Evolutionary conservation across 768 basidiomycete species (phyloP).

Genomic region (Mycena olivaceomarginata): DNA sequence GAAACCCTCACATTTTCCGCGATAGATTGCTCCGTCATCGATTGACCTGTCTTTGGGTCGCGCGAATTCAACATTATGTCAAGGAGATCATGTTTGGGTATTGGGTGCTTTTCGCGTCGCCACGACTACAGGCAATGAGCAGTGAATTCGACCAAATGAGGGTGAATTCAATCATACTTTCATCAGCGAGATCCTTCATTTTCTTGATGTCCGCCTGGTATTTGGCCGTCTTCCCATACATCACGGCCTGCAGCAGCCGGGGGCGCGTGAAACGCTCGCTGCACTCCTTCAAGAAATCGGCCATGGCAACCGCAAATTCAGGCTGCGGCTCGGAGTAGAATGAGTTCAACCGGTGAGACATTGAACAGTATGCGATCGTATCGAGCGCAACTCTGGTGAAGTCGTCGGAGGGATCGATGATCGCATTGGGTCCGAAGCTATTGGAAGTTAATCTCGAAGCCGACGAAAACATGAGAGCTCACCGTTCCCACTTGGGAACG

Average conservation of each 20-base stretch:
- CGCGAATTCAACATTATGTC: slow-evolving; percentile 65
- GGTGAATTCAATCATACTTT: slow-evolving; percentile 53
- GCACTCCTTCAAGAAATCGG: slow-evolving; percentile 61
- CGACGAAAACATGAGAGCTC: slow-evolving; percentile 27
- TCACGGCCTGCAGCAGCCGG: slow-evolving; percentile 56
- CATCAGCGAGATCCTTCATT: slow-evolving; percentile 62
- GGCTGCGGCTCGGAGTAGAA: slow-evolving; percentile 64
- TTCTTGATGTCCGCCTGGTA: slow-evolving; percentile 62
- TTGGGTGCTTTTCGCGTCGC: slow-evolving; percentile 59
- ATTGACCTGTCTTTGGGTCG: slow-evolving; percentile 66
- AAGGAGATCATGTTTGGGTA: slow-evolving; percentile 64
- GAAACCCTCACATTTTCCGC: slow-evolving; percentile 59
- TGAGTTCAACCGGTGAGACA: slow-evolving; percentile 67
- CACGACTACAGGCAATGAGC: slow-evolving; percentile 55
- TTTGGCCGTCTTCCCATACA: slow-evolving; percentile 57
- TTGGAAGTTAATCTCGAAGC: background rate
- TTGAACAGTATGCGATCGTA: slow-evolving; percentile 66
- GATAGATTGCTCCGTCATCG: slow-evolving; percentile 64
- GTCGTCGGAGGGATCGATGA: slow-evolving; percentile 66
- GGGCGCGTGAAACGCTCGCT: slow-evolving; percentile 58
- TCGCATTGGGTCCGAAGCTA: slow-evolving; percentile 64
- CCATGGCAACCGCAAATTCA: slow-evolving; percentile 63
- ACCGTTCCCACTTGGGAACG: slow-evolving; percentile 60
- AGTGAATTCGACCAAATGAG: background rate
- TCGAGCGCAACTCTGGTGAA: slow-evolving; percentile 69